Conservation (phyloP, 202 grass and related monocot species). For the Eragrostis tef region DNA sequence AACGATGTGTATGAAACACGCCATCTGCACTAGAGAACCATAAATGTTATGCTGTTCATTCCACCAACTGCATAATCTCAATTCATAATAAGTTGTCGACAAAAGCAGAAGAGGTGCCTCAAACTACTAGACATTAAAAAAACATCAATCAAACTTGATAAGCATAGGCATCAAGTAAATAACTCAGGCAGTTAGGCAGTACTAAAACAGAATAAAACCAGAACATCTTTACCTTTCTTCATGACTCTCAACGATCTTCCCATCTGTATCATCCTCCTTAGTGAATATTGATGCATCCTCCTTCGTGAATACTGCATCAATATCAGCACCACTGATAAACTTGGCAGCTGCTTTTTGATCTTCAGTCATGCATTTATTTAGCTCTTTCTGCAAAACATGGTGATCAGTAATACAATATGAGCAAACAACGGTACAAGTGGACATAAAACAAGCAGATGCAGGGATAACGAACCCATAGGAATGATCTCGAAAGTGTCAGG, state of each 20-base stretch:
- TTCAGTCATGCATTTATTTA: constrained; percentile 45
- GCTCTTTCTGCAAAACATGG: too few relatives aligned
- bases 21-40: not conserved
- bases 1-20: constrained; percentile 10
- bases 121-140: not conserved
- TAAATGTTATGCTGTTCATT: constrained; percentile 7
- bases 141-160: not conserved
- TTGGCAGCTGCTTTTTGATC: constrained; percentile 26
- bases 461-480: too few relatives aligned
- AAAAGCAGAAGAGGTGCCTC: not conserved
- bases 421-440: too few relatives aligned
- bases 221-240: constrained; percentile 14
- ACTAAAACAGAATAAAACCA: not conserved
- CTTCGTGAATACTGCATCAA: constrained; percentile 39
- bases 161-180: not conserved
- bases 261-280: not conserved
- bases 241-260: not conserved
- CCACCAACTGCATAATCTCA: not conserved
- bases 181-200: not conserved
- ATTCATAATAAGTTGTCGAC: not conserved
- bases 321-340: constrained; percentile 43
- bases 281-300: not conserved
- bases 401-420: too few relatives aligned
- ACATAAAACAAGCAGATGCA: too few relatives aligned
- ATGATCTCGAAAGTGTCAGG: too few relatives aligned